Evolutionary conservation across 164 flowering plant species (phyloP), one percentile per base, ranked within the genome.

Genomic region (Echeveria elegans): DNA sequence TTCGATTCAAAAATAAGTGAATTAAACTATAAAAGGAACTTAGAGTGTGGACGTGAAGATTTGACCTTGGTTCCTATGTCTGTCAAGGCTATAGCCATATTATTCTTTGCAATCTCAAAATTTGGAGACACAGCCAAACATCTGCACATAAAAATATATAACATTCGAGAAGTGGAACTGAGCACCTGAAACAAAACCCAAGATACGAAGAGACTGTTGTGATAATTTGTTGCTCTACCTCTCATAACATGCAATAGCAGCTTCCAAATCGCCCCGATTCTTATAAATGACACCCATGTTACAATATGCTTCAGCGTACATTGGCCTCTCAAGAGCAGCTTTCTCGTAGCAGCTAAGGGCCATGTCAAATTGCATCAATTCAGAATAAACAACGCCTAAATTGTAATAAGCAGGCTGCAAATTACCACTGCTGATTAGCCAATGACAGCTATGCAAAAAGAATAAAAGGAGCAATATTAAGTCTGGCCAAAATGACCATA

Each of bases 271-370:
- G 29, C 99, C 97, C 34, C 97, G 96, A 72, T 95, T 95, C 74
- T 95, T 92, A 68, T 75, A 92, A 52, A 95, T 92, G 68, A 95
- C 99, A 72, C 99, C 99, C 99, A 95, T 95, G 77, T 95, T 95
- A 76, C 99, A 95, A 79, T 86, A 95, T 72, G 99, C 99, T 80
- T 95, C 97, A 64, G 99, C 97, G 83, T 95, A 95, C 99, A 88
- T 88, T 15, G 99, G 99, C 77, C 97, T 88, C 80, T 86, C 96
- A 11, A 76, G 28, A 43, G 94, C 99, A 74, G 99, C 99, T 80
- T 92, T 92, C 84, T 92, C 97, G 74, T 95, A 95, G 79, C 88
- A 95, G 73, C 69, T 71, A 65, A 95, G 97, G 71, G 99, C 99
- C 69, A 72, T 75, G 69, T 95, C 97, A 77, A 86, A 92, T 84